Evolutionary conservation across 192 early-diverging fungal species (phyloP).

Genomic region (Podila verticillata): DNA sequence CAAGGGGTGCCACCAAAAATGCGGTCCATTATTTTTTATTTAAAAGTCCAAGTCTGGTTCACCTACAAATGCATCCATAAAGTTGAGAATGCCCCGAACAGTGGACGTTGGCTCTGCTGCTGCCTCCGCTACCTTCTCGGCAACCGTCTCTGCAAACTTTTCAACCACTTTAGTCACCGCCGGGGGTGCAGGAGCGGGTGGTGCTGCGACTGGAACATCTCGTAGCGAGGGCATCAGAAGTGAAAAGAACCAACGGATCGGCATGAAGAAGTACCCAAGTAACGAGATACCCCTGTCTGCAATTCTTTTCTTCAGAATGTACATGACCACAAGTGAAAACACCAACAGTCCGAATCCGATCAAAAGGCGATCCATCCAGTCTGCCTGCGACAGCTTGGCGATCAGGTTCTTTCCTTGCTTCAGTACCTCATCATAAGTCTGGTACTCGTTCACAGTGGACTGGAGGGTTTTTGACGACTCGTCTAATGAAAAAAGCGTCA

Average conservation of each 20-base stretch:
- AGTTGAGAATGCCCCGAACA: constrained; percentile 20
- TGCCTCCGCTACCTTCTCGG: not conserved
- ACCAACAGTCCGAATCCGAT: constrained; percentile 69
- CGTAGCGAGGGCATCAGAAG: constrained; percentile 31
- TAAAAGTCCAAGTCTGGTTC: not conserved
- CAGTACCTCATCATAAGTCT: constrained; percentile 60
- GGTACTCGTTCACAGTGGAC: constrained; percentile 64
- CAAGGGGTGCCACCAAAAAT: not conserved
- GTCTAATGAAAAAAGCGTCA: constrained; percentile 30
- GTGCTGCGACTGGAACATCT: not conserved
- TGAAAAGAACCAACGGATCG: constrained; percentile 34
- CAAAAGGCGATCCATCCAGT: constrained; percentile 72
- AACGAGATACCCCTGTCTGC: constrained; percentile 62
- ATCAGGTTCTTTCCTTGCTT: constrained; percentile 66
- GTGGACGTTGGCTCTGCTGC: constrained; percentile 22
- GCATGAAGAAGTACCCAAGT: constrained; percentile 41
- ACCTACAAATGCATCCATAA: constrained; percentile 31
- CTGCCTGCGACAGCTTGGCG: constrained; percentile 71
- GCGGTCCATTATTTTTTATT: not conserved
- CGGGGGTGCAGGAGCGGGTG: not conserved
- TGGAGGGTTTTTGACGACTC: constrained; percentile 66
- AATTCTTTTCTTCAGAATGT: constrained; percentile 70
- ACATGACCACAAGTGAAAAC: constrained; percentile 67
- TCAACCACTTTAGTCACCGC: not conserved
- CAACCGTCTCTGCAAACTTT: not conserved